A percentile compares a stretch with the other conserved stretches of the same genome.
Evolutionary conservation across 495 filamentous ascomycete genomes (phyloP).

Genomic region (Baudoinia panamericana): DNA sequence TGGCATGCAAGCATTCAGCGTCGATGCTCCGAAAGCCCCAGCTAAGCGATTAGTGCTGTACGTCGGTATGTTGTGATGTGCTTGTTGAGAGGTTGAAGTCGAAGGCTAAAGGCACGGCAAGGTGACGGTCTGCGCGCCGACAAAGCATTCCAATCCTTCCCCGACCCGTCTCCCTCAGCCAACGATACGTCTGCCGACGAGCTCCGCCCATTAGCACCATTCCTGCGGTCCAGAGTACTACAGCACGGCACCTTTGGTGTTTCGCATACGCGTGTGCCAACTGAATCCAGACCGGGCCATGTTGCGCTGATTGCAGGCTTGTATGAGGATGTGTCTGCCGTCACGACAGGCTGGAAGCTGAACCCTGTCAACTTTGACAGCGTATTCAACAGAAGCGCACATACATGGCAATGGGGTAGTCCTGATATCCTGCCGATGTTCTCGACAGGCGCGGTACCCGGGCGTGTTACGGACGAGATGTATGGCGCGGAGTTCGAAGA

Average conservation of each 20-base stretch:
- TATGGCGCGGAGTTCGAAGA: constrained; percentile 83
- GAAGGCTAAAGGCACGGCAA: constrained; percentile 21
- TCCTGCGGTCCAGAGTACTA: constrained; percentile 76
- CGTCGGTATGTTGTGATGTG: constrained; percentile 82
- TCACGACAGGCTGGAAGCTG: constrained; percentile 96
- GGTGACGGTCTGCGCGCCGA: constrained; percentile 92
- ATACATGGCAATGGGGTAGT: constrained; percentile 99
- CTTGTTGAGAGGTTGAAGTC: constrained; percentile 13
- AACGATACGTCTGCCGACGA: constrained; percentile 35
- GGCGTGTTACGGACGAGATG: constrained; percentile 67
- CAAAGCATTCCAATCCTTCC: constrained; percentile 91
- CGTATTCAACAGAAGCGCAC: constrained; percentile 89
- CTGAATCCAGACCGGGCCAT: constrained; percentile 93
- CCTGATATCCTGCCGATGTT: constrained; percentile 98
- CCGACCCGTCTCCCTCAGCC: constrained; percentile 66
- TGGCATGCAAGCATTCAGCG: constrained; percentile 73
- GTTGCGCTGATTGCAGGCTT: constrained; percentile 94
- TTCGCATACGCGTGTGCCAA: constrained; percentile 94
- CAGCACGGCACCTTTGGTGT: constrained; percentile 95
- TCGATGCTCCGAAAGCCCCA: constrained; percentile 61
- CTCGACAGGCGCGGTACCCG: constrained; percentile 77
- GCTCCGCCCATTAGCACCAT: constrained; percentile 75
- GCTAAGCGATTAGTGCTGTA: constrained; percentile 85
- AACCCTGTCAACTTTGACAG: constrained; percentile 99
- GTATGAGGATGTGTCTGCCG: constrained; percentile 96